Conservation (phyloP, 768 basidiomycete genomes). For the Daedaleopsis nitida region DNA sequence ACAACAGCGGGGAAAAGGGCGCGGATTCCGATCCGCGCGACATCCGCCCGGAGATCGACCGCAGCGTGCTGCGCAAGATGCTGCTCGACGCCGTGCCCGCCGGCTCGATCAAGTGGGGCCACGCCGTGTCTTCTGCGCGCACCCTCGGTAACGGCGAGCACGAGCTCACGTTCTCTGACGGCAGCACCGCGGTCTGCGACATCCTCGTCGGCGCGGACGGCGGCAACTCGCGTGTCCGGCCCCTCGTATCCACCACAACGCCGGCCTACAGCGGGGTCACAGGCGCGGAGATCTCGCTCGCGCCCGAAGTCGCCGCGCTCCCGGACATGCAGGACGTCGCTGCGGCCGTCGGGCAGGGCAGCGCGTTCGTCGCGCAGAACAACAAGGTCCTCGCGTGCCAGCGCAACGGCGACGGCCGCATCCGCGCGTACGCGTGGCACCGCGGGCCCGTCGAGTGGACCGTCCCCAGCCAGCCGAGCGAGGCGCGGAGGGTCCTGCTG, state of each 20-base stretch:
- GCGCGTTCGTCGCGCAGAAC: conserved; percentile 29
- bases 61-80: neutral
- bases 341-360: conserved; percentile 31
- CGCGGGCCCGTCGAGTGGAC: conserved; percentile 14
- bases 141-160: neutral
- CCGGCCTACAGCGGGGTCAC: conserved; percentile 38
- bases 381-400: conserved; percentile 33
- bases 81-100: conserved; percentile 1
- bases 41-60: neutral
- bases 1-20: neutral
- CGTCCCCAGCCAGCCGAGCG: conserved; percentile 6
- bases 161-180: neutral
- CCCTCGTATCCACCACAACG: conserved; percentile 31
- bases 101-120: neutral
- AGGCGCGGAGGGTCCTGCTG: conserved; percentile 9
- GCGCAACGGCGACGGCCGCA: conserved; percentile 32
- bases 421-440: conserved; percentile 14
- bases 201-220: conserved; percentile 42
- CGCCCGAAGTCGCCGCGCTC: conserved; percentile 12
- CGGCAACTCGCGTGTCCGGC: conserved; percentile 41
- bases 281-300: conserved; percentile 24
- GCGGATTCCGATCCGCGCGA: neutral
- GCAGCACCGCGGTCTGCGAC: conserved; percentile 6
- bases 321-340: conserved; percentile 2
- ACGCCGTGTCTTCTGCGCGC: neutral